Evolutionary conservation across 331 rosid genomes (phyloP).

Genomic region (Pyrus hybrid): DNA sequence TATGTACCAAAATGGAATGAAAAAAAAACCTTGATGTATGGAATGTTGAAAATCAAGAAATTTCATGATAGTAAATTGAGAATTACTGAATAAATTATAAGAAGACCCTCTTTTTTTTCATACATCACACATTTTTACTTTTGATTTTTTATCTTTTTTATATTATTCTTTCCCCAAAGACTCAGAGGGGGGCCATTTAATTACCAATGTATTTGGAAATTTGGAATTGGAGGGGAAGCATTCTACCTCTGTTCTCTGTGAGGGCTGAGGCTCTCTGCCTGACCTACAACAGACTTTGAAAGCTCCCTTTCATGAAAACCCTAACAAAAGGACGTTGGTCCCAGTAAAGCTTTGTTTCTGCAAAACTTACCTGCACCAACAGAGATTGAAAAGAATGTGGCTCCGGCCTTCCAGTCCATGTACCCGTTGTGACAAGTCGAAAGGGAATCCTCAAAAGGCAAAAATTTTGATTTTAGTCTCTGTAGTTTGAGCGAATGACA

Average conservation of each 20-base stretch:
- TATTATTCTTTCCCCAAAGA: not conserved
- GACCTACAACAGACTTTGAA: not conserved
- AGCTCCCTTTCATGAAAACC: conserved; percentile 3
- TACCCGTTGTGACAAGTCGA: conserved; percentile 10
- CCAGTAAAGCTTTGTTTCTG: not conserved
- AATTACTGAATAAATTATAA: too few relatives aligned
- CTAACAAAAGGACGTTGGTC: not conserved
- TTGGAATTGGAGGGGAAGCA: not conserved
- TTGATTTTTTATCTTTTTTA: not conserved
- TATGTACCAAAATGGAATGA: too few relatives aligned
- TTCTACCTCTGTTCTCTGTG: not conserved
- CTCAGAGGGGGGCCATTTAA: too few relatives aligned
- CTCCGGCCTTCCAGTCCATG: not conserved
- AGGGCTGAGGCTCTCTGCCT: not conserved
- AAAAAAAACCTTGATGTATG: too few relatives aligned
- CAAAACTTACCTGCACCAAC: not conserved
- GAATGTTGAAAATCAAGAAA: too few relatives aligned
- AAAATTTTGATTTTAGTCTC: not conserved
- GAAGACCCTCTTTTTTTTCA: too few relatives aligned
- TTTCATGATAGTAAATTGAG: accelerated
- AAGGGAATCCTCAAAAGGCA: conserved; percentile 4
- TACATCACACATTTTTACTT: too few relatives aligned
- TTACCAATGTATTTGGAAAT: not conserved
- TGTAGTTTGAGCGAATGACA: not conserved
- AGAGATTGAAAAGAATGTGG: not conserved